Evolutionary conservation across 768 basidiomycete species (phyloP), one percentile per base, ranked within the genome.

Genomic region (Gautieria morchelliformis): DNA sequence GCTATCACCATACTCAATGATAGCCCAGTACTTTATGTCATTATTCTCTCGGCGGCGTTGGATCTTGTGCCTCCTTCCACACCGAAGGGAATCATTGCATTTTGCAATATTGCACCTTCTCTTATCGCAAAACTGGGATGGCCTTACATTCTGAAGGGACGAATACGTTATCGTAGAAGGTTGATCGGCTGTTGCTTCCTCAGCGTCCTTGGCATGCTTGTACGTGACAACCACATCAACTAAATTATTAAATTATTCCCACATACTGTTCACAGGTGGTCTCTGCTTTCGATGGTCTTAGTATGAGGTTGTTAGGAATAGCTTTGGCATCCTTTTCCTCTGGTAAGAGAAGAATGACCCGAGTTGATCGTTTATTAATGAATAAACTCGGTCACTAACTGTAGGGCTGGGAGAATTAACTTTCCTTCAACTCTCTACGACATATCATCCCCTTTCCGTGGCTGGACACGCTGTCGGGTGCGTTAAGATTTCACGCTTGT

Each of bases 1-100:
- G 35, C 10, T 37, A 37, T 10, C 32, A 56, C 45, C 19, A 53
- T 52, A 24, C 46, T 45, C 27, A 27, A 5, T 61, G 9, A 58
- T 48, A 5, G 52, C 42, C 27, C 39, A 93, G 93, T 96, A 5
- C 76, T 95, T 57, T 96, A 98, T 71, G 95, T 99, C 39, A 88
- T 98, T 60, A 96, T 98, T 60, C 81, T 99, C 19, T 95, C 92
- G 1, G 95, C 95, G 6, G 96, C 96, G 1, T 75, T 97, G 4
- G 96, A 99, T 66, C 79, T 99, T 3, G 93, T 96, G 1, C 89
- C 93, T 8, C 84, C 90, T 1, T 80, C 86, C 2, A 95, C 92
- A 0, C 94, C 95, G 0, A 95, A 95, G 67, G 95, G 95, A 15
- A 83, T 98, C 56, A 92, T 98, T 53, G 83, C 87, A 0, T 93